Base-by-base conservation (phyloP, 768 basidiomycete genomes). In the Podaxis mareebaensis region DNA sequence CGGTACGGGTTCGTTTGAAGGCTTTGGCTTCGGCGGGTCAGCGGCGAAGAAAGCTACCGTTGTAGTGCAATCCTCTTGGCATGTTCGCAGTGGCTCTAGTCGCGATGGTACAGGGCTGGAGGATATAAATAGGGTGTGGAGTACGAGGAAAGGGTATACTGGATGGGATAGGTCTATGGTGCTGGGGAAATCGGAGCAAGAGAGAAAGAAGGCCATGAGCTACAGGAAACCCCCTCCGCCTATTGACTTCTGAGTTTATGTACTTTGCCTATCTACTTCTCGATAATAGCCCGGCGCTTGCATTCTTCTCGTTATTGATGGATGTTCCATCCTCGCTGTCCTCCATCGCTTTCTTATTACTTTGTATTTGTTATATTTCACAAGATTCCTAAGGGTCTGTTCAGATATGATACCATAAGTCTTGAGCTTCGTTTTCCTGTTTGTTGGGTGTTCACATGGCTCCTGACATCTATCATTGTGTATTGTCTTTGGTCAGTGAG, bases 151-250 rank as follows among this genome's bases (percentile, higher is more conserved):
- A 38, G 73, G 70, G 6, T 72, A 70, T 51, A 70, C 70, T 30
- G 72, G 71, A 8, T 73, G 73, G 72, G 53, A 62, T 38, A 48
- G 59, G 17, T 52, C 63, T 20, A 66, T 53, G 20, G 24, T 28
- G 22, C 8, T 61, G 46, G 59, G 67, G 66, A 44, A 61, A n/a
- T 36, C 57, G 33, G 42, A 55, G 30, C 63, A 66, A 55, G 30
- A 44, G 17, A 72, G 64, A 58, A 70, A 56, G 62, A 68, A 65
- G 38, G 54, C 65, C 5, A 65, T 69, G 26, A 72, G 71, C 38
- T 74, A 73, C 55, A 69, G 73, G 54, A 74, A 73, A 59, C 70
- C 71, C 2, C 64, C 70, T 26, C 72, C 71, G 1, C 60, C 70
- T 15, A 51, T 74, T 12, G 28, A 55, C 17, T 62, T 55, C 17